Evolutionary conservation across 1,139 yeast species (phyloP).

Genomic region (Pichia sp.): DNA sequence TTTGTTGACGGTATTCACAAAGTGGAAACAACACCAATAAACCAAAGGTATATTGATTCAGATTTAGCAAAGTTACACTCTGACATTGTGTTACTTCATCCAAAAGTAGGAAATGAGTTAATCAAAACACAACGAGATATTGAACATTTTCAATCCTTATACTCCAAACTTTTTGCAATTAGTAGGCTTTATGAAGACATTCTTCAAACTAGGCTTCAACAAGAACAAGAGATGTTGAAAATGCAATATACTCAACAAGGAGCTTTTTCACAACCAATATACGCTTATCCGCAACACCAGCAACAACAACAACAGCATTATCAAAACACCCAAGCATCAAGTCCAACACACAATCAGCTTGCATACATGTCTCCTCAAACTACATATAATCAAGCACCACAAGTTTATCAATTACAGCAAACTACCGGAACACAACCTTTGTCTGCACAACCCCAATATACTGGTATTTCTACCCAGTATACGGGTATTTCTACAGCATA

Average conservation of each 20-base stretch:
- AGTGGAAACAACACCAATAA: slow-evolving; percentile 43
- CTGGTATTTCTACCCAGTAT: not conserved
- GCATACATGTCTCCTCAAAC: slow-evolving; percentile 9
- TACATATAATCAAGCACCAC: slow-evolving; percentile 5
- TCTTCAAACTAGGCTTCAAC: slow-evolving; percentile 58
- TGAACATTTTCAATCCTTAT: slow-evolving; percentile 68
- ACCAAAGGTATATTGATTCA: slow-evolving; percentile 45
- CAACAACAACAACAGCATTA: not conserved
- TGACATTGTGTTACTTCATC: slow-evolving; percentile 59
- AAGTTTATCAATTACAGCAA: slow-evolving; percentile 5
- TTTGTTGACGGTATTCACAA: slow-evolving; percentile 62
- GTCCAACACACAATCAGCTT: not conserved
- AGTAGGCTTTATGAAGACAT: slow-evolving; percentile 72
- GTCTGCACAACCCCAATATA: not conserved
- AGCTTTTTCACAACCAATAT: not conserved
- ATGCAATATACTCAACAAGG: slow-evolving; percentile 1
- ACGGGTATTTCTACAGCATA: not conserved
- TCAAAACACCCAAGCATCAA: not conserved
- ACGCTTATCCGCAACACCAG: not conserved
- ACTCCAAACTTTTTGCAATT: slow-evolving; percentile 74
- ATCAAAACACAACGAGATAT: slow-evolving; percentile 59
- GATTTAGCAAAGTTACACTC: slow-evolving; percentile 59
- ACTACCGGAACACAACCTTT: not conserved
- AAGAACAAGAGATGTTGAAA: slow-evolving; percentile 15
- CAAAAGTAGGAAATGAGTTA: slow-evolving; percentile 65